Evolutionary conservation across 2,329 filamentous ascomycete genomes (phyloP).

Genomic region (Aureobasidium melanogenum): DNA sequence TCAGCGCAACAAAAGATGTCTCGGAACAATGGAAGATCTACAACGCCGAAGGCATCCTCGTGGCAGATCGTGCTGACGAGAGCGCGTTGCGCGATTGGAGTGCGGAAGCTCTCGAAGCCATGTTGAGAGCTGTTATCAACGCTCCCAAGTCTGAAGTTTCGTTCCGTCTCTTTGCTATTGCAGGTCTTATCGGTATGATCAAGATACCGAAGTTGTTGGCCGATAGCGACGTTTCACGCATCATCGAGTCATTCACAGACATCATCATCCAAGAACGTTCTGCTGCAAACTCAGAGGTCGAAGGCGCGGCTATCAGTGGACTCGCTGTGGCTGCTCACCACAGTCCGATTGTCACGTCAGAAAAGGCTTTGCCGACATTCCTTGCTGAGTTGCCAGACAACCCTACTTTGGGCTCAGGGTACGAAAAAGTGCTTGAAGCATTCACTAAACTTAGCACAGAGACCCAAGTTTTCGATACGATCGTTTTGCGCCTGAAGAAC

Average conservation of each 20-base stretch:
- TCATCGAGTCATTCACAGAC: constrained; percentile 53
- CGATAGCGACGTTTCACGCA: constrained; percentile 35
- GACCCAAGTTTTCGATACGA: constrained; percentile 53
- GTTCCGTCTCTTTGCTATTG: constrained; percentile 37
- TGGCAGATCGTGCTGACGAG: constrained; percentile 17
- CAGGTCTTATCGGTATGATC: constrained; percentile 35
- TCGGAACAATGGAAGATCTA: constrained; percentile 47
- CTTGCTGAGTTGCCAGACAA: constrained; percentile 53
- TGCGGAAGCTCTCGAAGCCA: constrained; percentile 33
- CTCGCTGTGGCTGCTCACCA: constrained; percentile 54
- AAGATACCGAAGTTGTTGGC: constrained; percentile 32
- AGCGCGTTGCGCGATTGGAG: constrained; percentile 33
- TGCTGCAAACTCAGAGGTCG: constrained; percentile 47
- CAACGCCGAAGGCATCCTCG: constrained; percentile 12
- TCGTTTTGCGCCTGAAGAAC: constrained; percentile 54
- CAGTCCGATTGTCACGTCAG: constrained; percentile 53
- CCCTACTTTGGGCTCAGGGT: constrained; percentile 40
- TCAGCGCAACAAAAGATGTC: constrained; percentile 48
- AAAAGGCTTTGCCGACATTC: constrained; percentile 58
- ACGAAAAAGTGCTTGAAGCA: constrained; percentile 51
- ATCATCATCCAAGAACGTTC: constrained; percentile 52
- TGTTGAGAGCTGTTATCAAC: constrained; percentile 34
- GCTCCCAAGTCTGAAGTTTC: constrained; percentile 41
- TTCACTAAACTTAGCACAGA: constrained; percentile 57
- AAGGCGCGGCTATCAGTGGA: constrained; percentile 48